Evolutionary conservation across 805 yeast species (phyloP), one percentile per base, ranked within the genome.

Genomic region (Saccharomycopsis lassenensis): DNA sequence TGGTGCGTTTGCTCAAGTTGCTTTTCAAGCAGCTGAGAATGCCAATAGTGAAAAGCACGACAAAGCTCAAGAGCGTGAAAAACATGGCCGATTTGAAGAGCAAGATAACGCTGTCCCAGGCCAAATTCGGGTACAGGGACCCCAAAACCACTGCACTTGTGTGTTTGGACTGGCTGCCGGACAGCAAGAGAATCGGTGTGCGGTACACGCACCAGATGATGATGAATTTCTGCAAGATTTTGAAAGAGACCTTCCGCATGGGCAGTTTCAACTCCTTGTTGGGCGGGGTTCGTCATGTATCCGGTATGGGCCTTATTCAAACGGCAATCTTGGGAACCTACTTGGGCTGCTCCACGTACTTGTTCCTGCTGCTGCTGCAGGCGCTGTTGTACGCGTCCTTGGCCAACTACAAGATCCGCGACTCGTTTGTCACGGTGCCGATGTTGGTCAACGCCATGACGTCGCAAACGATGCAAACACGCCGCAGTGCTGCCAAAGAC

Each of bases 211-310:
- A 82, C 52, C 59, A 65, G 27, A 69, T 72, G 33, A 60, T 91
- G 8, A 57, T 87, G 47, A 78, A 84, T 2, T 69, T 83, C 55
- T 86, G 96, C 56, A 85, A 87, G 49, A 81, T 83, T 15, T 69
- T 85, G 51, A 89, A 91, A 48, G 96, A 89, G 52, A 89, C 97
- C 0, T 83, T 95, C 50, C 89, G 84, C 43, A 64, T 91, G 58
- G 67, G 77, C 10, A 69, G 81, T 26, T 67, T 70, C 23, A 71
- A 74, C 27, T 78, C 95, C 0, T 63, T 91, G 5, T 65, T 89
- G 28, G 94, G 95, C 0, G 77, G 95, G 55, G 93, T 84, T 6
- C 72, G 93, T 29, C 89, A 87, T 47, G 72, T 84, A 1, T 58
- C 69, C 2, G 96, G 96, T 0, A 56, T 89, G 19, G 99, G 99